Conservation (phyloP, 2,329 filamentous ascomycete species). For the Ophiostoma sp. region DNA sequence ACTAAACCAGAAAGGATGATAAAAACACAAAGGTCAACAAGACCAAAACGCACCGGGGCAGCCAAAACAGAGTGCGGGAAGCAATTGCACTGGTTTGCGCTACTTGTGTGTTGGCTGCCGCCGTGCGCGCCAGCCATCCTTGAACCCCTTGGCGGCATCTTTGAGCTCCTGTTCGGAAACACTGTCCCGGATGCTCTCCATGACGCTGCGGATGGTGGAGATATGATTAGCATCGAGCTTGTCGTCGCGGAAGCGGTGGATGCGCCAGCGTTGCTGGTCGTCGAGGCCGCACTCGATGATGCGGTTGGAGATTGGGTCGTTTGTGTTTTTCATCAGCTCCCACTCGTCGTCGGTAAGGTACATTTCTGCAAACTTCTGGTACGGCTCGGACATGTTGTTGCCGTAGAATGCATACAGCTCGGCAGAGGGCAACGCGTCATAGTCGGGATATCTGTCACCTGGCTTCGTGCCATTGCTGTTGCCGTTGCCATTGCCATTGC, state of each 20-base stretch:
- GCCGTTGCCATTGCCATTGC: neutral
- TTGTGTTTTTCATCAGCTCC: constrained; percentile 69
- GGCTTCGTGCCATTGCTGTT: constrained; percentile 49
- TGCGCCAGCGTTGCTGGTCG: constrained; percentile 68
- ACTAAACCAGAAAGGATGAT: neutral
- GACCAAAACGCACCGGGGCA: too few relatives aligned
- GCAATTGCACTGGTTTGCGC: neutral
- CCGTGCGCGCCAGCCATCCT: constrained; percentile 71
- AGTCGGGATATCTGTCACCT: constrained; percentile 60
- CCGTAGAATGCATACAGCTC: constrained; percentile 67
- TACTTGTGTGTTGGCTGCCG: constrained; percentile 21
- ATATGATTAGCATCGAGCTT: constrained; percentile 89
- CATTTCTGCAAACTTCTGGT: constrained; percentile 62
- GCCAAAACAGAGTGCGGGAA: too few relatives aligned
- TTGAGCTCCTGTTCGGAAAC: constrained; percentile 80
- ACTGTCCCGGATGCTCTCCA: constrained; percentile 81
- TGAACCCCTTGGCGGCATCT: constrained; percentile 62
- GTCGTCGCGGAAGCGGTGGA: constrained; percentile 86
- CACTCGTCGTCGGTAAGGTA: constrained; percentile 71
- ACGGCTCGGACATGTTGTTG: constrained; percentile 44
- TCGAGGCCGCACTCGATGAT: constrained; percentile 90
- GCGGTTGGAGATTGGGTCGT: constrained; percentile 72
- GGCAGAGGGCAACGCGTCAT: constrained; percentile 67
- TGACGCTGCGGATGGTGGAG: constrained; percentile 73
- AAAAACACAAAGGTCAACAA: constrained; percentile 1